A percentile compares a stretch with the other conserved stretches of the same genome.
phyloP scores from a whole-genome alignment of 257 asterid species.

The Jacaranda mimosifolia region DNA sequence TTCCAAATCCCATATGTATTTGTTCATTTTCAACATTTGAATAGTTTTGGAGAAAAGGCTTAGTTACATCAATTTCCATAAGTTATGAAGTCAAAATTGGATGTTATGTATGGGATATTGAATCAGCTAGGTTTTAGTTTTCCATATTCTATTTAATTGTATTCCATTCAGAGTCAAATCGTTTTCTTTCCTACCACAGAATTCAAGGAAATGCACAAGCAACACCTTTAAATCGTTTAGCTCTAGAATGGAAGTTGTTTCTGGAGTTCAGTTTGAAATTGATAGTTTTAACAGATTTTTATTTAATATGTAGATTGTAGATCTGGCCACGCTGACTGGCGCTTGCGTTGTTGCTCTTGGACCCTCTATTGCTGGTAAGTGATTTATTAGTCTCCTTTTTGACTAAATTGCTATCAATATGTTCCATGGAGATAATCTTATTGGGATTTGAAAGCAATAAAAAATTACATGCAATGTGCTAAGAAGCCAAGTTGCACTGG shows the following conservation, averaged over 20 bases:
- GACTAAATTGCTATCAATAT: background rate
- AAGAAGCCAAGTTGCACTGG: too few relatives aligned
- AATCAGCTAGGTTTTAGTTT: background rate
- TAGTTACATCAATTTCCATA: too few relatives aligned
- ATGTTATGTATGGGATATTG: background rate
- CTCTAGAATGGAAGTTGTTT: background rate
- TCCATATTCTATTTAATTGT: background rate
- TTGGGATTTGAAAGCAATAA: conserved; percentile 20
- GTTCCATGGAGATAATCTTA: background rate
- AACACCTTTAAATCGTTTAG: conserved; percentile 1
- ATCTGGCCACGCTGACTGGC: conserved; percentile 95
- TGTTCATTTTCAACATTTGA: too few relatives aligned
- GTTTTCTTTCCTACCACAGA: background rate
- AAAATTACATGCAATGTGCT: background rate
- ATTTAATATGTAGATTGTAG: conserved; percentile 69
- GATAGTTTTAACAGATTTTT: conserved; percentile 17
- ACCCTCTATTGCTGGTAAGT: conserved; percentile 92
- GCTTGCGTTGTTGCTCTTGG: conserved; percentile 97
- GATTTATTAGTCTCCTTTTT: background rate
- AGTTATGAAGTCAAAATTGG: too few relatives aligned
- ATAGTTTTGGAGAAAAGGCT: too few relatives aligned
- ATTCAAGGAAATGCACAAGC: background rate
- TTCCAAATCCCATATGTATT: too few relatives aligned
- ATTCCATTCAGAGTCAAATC: background rate
- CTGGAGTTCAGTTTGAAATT: too few relatives aligned